Evolutionary conservation across 345 rosid species (phyloP), one percentile per base, ranked within the genome.

Genomic region (Toxicodendron radicans): DNA sequence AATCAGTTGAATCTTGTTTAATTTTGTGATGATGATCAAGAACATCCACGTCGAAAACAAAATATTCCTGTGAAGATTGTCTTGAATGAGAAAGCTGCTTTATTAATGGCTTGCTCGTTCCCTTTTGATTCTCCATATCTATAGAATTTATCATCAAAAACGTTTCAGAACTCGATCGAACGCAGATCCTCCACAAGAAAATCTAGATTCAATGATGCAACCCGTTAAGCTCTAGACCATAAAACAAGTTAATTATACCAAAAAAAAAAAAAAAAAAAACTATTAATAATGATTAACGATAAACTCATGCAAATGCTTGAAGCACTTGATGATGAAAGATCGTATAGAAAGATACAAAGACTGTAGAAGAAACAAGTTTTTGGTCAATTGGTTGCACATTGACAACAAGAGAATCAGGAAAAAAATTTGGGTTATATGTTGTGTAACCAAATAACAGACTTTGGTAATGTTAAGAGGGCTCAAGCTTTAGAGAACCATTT

Each of bases 51-150:
- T 51, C 60, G 14, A 72, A 20, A 30, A 20, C 49, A 72, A 52
- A 49, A 49, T 53, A 49, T 32, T 72, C 87, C 23, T 72, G 79
- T 20, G 82, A 80, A n/a, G 81, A 82, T 33, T 71, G 65, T 23
- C 75, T 32, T 3, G 80, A 60, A 7, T 49, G 78, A 60, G 41
- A 70, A 64, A 23, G 10, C 59, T 53, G 52, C 52, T 10, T 48
- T 46, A 63, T 74, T 14, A 65, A 63, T 48, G 11, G 63, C 78
- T 46, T 75, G 58, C 61, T 54, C 30, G 24, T 77, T 62, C 58
- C 78, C 4, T 32, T 21, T 33, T 24, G 58, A 45, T 45, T 46
- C 32, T 68, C 71, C 30, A 52, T 9, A 30, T 57, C 62, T 70
- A 33, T 49, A 13, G 21, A 41, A 27, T 73, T 66, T 59, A 33